Conservation (phyloP, 495 filamentous ascomycete genomes). For the Neurospora sp. region DNA sequence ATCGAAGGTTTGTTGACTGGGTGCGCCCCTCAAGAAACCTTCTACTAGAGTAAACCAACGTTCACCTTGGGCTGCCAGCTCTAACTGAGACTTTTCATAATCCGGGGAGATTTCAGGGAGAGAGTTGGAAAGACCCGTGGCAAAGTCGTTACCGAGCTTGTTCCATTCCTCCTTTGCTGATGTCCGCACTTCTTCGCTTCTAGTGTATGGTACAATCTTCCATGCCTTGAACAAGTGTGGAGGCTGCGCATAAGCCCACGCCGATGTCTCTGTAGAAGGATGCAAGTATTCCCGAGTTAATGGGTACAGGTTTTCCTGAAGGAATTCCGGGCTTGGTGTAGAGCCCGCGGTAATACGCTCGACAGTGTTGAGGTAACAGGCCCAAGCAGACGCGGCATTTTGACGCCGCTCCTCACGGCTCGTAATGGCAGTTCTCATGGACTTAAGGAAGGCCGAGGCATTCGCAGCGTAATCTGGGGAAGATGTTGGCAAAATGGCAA, state of each 20-base stretch:
- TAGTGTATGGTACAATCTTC: constrained; percentile 13
- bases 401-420: constrained; percentile 62
- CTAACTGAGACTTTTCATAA: constrained; percentile 58
- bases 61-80: constrained; percentile 47
- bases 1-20: background rate
- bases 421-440: constrained; percentile 57
- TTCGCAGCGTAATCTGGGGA: constrained; percentile 37
- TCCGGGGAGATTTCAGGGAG: constrained; percentile 70
- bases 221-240: constrained; percentile 24
- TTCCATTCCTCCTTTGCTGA: constrained; percentile 36
- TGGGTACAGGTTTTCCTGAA: constrained; percentile 30
- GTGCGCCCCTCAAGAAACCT: constrained; percentile 18
- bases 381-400: constrained; percentile 60
- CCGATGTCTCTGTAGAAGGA: constrained; percentile 24
- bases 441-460: constrained; percentile 47
- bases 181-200: constrained; percentile 8
- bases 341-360: constrained; percentile 39
- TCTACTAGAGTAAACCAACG: constrained; percentile 54
- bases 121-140: constrained; percentile 56
- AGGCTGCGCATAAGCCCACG: constrained; percentile 23
- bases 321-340: constrained; percentile 26
- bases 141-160: constrained; percentile 41
- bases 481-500: constrained; percentile 48
- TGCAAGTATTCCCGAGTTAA: constrained; percentile 31
- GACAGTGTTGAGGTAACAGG: constrained; percentile 54